Conservation (phyloP, 352 stramenopile genomes). For the Blastocystis sp. region DNA sequence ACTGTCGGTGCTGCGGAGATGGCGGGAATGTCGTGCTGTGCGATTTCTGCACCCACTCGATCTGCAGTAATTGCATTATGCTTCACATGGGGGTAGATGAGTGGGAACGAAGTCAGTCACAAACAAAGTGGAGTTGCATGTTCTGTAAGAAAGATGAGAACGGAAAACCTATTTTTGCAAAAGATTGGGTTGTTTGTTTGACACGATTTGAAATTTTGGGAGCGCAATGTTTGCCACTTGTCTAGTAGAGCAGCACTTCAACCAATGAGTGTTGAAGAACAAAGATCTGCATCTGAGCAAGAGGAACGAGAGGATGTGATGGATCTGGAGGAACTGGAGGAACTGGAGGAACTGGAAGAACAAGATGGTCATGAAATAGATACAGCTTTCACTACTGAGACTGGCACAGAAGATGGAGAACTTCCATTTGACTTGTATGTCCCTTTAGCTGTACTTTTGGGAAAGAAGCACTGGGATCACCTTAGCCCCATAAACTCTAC, state of each 20-base stretch:
- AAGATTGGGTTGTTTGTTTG: not conserved
- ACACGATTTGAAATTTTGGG: not conserved
- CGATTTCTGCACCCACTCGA: constrained; percentile 24
- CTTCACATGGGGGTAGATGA: constrained; percentile 29
- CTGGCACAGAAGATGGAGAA: not conserved
- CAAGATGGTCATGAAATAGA: not conserved
- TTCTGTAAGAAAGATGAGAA: constrained; percentile 8
- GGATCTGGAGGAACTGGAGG: not conserved
- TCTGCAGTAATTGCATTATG: constrained; percentile 52
- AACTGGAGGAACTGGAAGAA: not conserved
- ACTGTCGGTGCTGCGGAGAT: constrained; percentile 31
- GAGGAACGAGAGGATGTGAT: not conserved
- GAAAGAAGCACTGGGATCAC: not conserved
- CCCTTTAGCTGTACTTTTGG: not conserved
- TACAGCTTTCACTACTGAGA: not conserved
- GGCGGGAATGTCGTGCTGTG: constrained; percentile 34
- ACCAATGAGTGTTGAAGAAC: too few species aligned
- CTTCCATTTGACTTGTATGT: not conserved
- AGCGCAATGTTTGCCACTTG: too few species aligned
- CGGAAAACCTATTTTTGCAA: not conserved
- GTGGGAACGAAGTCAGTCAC: not conserved
- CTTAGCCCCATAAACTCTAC: not conserved
- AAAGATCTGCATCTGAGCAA: too few species aligned
- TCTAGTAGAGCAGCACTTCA: not conserved
- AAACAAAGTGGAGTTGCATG: constrained; percentile 22